Evolutionary conservation across 352 stramenopile genomes (phyloP).

Genomic region (Thalassiosira exigua): DNA sequence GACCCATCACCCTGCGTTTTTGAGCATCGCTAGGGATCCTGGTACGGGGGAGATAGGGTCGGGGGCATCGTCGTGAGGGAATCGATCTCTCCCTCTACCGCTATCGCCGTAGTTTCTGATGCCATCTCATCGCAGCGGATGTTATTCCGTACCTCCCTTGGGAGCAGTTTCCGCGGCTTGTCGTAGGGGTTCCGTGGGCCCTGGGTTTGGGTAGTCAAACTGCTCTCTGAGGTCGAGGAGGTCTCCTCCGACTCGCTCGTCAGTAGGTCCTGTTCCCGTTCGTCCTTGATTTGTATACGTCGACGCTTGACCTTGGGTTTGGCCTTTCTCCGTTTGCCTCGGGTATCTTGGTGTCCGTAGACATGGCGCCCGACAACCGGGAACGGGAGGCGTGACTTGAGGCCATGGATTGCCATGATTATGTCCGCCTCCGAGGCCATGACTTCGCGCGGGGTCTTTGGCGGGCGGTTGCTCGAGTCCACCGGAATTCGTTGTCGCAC

Average conservation of each 20-base stretch:
- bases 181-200: not conserved
- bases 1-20: constrained; percentile 5
- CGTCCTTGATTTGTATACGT: not conserved
- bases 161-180: not conserved
- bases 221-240: too few species aligned
- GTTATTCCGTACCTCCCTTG: too few species aligned
- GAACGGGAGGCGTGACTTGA: too few species aligned
- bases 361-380: too few species aligned
- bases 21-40: constrained; percentile 13
- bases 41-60: not conserved
- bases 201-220: not conserved
- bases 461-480: not conserved
- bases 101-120: not conserved
- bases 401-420: constrained; percentile 20
- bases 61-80: not conserved
- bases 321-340: not conserved
- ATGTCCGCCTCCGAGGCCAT: constrained; percentile 19
- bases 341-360: too few species aligned
- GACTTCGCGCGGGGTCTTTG: not conserved
- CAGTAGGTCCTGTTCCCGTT: not conserved
- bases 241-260: not conserved
- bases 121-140: constrained; percentile 24
- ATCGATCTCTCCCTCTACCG: not conserved
- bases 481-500: constrained; percentile 40
- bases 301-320: not conserved